phyloP scores from a whole-genome alignment of 169 alveolate genomes.

The Plasmodium malariae region DNA sequence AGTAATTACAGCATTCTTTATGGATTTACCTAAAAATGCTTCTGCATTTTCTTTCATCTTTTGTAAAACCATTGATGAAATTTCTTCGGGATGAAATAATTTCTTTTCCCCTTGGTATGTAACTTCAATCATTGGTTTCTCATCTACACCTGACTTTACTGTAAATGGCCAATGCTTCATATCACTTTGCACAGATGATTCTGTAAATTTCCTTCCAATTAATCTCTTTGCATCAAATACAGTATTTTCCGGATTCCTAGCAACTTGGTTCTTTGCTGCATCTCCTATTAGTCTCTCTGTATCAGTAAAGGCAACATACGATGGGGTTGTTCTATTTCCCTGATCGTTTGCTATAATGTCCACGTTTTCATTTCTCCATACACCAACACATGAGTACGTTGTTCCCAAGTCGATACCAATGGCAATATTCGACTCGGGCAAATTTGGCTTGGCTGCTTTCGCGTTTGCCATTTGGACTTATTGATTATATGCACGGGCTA shows the following conservation, averaged over 20 bases:
- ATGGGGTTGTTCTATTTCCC: constrained; percentile 99
- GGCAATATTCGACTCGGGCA: constrained; percentile 80
- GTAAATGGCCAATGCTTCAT: constrained; percentile 96
- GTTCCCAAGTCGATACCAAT: constrained; percentile 97
- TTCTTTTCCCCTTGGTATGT: constrained; percentile 92
- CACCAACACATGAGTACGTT: constrained; percentile 98
- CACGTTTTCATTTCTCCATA: constrained; percentile 95
- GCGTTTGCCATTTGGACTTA: constrained; percentile 58
- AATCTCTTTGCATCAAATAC: constrained; percentile 97
- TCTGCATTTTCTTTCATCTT: constrained; percentile 99
- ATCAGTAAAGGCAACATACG: constrained; percentile 98
- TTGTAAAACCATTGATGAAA: constrained; percentile 95
- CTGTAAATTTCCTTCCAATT: constrained; percentile 96
- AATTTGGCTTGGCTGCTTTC: constrained; percentile 64
- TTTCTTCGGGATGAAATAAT: constrained; percentile 95
- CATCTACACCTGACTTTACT: constrained; percentile 90
- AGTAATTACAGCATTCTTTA: constrained; percentile 98
- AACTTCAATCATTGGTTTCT: constrained; percentile 92
- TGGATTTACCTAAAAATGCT: constrained; percentile 94
- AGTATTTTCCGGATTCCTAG: constrained; percentile 96
- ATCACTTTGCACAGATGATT: constrained; percentile 94
- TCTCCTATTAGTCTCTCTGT: constrained; percentile 98
- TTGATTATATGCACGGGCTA: too few relatives aligned
- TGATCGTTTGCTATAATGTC: constrained; percentile 98
- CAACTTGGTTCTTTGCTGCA: constrained; percentile 98